phyloP scores from a whole-genome alignment of 2,329 filamentous ascomycete species.

The Monilinia fructigena region DNA sequence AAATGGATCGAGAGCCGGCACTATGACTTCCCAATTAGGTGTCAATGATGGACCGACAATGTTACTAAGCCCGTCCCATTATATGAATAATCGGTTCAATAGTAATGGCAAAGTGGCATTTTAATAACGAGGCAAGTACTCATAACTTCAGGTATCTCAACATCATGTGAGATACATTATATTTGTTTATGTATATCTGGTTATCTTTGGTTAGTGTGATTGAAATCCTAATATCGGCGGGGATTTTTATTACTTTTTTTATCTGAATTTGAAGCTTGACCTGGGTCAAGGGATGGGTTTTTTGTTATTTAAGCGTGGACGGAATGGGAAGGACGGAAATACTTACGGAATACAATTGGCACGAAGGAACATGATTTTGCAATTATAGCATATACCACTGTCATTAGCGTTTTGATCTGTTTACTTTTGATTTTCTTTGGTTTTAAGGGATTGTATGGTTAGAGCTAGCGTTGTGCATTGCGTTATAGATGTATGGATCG shows the following conservation, averaged over 20 bases:
- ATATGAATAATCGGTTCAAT: slow-evolving; percentile 33
- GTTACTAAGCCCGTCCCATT: slow-evolving; percentile 35
- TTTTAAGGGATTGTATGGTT: slow-evolving; percentile 10
- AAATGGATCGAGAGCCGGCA: slow-evolving; percentile 36
- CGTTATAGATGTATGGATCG: background rate
- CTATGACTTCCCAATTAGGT: slow-evolving; percentile 37
- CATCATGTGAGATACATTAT: background rate
- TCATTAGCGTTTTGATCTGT: slow-evolving; percentile 25
- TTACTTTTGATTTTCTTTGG: slow-evolving; percentile 4
- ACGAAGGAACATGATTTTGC: slow-evolving; percentile 12
- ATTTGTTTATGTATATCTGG: background rate
- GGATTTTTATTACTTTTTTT: background rate
- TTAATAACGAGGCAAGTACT: slow-evolving; percentile 20
- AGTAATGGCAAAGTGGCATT: slow-evolving; percentile 35
- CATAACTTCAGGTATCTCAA: background rate
- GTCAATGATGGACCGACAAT: slow-evolving; percentile 35
- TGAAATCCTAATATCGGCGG: background rate
- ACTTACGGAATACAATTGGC: slow-evolving; percentile 5
- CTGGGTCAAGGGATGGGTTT: background rate
- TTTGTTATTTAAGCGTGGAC: slow-evolving; percentile 7
- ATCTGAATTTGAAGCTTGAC: slow-evolving; percentile 10
- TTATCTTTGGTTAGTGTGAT: background rate
- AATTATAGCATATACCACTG: slow-evolving; percentile 25
- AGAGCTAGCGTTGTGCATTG: background rate
- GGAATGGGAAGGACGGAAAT: background rate